Conservation (phyloP, 805 yeast genomes). For the Cyberlindnera euphorbiiphila region DNA sequence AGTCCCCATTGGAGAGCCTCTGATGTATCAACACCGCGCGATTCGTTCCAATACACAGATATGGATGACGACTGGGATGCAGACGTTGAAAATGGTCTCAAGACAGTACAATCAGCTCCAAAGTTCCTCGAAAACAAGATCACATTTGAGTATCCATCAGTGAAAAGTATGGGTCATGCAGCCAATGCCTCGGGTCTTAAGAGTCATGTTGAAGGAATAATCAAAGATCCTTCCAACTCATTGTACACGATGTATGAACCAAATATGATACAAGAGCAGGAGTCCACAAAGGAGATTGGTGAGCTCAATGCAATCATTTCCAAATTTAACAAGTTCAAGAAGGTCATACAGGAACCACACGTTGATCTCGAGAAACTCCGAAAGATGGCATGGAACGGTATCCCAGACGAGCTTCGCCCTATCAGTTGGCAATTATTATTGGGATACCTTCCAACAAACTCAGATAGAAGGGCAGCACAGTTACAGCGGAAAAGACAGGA, state of each 20-base stretch:
- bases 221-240: conserved; percentile 31
- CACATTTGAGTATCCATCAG: conserved; percentile 26
- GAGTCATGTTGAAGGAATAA: conserved; percentile 22
- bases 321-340: conserved; percentile 63
- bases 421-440: conserved; percentile 84
- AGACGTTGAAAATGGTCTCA: conserved; percentile 43
- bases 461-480: conserved; percentile 66
- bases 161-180: conserved; percentile 27
- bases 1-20: conserved; percentile 14
- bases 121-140: conserved; percentile 28
- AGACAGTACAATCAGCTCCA: conserved; percentile 28
- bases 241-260: conserved; percentile 41
- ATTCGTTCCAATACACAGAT: conserved; percentile 50
- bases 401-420: conserved; percentile 78
- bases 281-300: conserved; percentile 43
- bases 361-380: conserved; percentile 67
- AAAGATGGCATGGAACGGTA: conserved; percentile 90
- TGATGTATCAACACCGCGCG: conserved; percentile 25
- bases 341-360: conserved; percentile 46
- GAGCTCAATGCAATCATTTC: conserved; percentile 57
- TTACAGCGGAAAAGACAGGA: conserved; percentile 80
- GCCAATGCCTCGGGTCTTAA: conserved; percentile 16
- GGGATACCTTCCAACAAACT: conserved; percentile 87
- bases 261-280: conserved; percentile 35
- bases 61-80: conserved; percentile 94